Conservation (phyloP, 1,139 yeast genomes). For the Hemisphaericaspora subhashii region DNA sequence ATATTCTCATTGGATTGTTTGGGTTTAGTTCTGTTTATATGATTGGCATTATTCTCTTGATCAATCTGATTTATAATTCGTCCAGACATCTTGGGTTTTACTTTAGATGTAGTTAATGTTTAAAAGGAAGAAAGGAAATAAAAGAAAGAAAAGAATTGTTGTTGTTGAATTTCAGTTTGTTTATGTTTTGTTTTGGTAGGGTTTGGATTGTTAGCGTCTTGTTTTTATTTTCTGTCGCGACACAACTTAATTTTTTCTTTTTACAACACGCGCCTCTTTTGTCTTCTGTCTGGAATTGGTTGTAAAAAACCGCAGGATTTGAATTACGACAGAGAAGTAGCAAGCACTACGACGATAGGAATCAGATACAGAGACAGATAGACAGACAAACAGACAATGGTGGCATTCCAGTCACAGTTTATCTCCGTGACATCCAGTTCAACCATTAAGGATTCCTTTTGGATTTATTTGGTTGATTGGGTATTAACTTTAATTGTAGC, state of each 20-base stretch:
- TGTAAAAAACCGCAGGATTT: too few relatives aligned
- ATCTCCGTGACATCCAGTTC: conserved; percentile 19
- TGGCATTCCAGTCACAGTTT: conserved; percentile 28
- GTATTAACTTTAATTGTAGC: conserved; percentile 62
- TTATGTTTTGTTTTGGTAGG: too few relatives aligned
- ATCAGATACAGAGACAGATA: too few relatives aligned
- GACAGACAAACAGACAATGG: too few relatives aligned
- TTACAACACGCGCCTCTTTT: too few relatives aligned
- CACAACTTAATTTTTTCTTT: too few relatives aligned
- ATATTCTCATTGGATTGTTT: conserved; percentile 7
- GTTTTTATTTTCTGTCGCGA: too few relatives aligned
- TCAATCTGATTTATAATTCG: conserved; percentile 4
- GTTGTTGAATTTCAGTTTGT: conserved; percentile 27
- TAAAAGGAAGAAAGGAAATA: not conserved
- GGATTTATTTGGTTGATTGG: conserved; percentile 90
- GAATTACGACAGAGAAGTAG: too few relatives aligned
- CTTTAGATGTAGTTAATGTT: not conserved
- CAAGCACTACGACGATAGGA: too few relatives aligned
- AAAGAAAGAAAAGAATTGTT: conserved; percentile 16
- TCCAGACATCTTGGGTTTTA: conserved; percentile 3
- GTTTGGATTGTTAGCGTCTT: too few relatives aligned
- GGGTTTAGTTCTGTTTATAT: not conserved
- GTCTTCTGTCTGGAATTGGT: too few relatives aligned
- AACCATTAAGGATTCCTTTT: conserved; percentile 47
- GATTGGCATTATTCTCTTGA: conserved; percentile 1